Conservation (phyloP, 306 rosid genomes). For the Lathyrus oleraceus region DNA sequence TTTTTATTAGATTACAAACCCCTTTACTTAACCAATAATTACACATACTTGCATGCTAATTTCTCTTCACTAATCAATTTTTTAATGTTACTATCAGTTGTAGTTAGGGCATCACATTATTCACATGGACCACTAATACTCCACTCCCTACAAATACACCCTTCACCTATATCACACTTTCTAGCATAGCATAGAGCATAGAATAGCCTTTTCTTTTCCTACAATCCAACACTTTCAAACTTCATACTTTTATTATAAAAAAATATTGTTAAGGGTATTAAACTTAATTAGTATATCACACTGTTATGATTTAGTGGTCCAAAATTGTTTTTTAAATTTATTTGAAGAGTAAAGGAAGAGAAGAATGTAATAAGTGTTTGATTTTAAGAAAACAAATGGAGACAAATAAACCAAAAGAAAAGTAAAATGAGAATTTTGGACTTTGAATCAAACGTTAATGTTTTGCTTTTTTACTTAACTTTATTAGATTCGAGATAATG, state of each 20-base stretch:
- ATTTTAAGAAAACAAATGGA: not conserved
- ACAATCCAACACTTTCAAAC: constrained; percentile 47
- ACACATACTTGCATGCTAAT: constrained; percentile 44
- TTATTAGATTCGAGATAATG: constrained; percentile 38
- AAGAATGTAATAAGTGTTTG: not conserved
- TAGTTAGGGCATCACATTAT: constrained; percentile 38
- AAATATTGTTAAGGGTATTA: constrained; percentile 45
- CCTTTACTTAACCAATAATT: constrained; percentile 37
- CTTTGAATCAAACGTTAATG: constrained; percentile 16
- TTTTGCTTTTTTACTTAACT: constrained; percentile 18
- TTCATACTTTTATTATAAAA: constrained; percentile 2
- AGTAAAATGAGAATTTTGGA: constrained; percentile 33
- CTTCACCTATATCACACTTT: constrained; percentile 54
- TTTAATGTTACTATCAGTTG: constrained; percentile 29
- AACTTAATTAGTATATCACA: constrained; percentile 67
- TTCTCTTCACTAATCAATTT: constrained; percentile 37
- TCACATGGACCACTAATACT: constrained; percentile 39
- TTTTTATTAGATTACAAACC: constrained; percentile 37
- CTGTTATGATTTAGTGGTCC: constrained; percentile 85
- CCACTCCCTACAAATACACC: constrained; percentile 55
- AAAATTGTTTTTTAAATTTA: not conserved
- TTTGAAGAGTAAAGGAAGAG: constrained; percentile 38
- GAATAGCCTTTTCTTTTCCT: constrained; percentile 71
- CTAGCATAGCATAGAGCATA: constrained; percentile 48
- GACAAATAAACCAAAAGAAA: constrained; percentile 25